Percentiles rank a stretch among this genome's conserved stretches.
Conservation (phyloP, 2,329 filamentous ascomycete species). For the Metarhizium robertsii region DNA sequence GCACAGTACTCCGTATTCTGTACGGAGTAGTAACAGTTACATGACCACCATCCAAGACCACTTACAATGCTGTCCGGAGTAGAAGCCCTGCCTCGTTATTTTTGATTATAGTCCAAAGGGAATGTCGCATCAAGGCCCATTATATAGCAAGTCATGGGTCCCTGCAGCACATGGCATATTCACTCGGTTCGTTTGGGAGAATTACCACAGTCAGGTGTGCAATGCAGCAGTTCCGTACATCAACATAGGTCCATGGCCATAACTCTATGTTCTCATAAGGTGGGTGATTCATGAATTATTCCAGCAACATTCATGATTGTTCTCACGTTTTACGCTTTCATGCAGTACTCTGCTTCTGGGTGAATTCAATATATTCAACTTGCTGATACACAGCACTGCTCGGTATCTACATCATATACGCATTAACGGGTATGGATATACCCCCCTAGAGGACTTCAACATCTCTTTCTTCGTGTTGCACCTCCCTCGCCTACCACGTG, state of each 20-base stretch:
- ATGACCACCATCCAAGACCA: too few species aligned
- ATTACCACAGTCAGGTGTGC: background rate
- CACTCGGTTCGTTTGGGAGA: background rate
- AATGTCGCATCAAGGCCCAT: background rate
- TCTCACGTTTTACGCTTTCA: background rate
- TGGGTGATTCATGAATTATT: background rate
- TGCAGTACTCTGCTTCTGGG: background rate
- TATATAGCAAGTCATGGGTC: background rate
- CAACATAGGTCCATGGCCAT: too few species aligned
- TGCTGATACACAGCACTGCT: conserved; percentile 1
- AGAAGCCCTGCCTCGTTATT: too few species aligned
- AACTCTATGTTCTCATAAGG: background rate
- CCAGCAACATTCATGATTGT: background rate
- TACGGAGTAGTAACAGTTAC: too few species aligned
- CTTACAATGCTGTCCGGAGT: too few species aligned
- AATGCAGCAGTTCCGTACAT: too few species aligned
- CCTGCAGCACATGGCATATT: background rate
- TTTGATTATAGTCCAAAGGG: background rate
- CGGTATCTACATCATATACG: background rate
- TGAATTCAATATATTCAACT: background rate
- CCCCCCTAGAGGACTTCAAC: background rate
- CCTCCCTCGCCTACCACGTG: conserved; percentile 13
- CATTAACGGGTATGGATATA: background rate
- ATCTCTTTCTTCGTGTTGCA: background rate
- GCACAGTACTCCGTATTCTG: too few species aligned